Evolutionary conservation across 1,139 yeast genomes (phyloP).

Genomic region (Pichia sp.): DNA sequence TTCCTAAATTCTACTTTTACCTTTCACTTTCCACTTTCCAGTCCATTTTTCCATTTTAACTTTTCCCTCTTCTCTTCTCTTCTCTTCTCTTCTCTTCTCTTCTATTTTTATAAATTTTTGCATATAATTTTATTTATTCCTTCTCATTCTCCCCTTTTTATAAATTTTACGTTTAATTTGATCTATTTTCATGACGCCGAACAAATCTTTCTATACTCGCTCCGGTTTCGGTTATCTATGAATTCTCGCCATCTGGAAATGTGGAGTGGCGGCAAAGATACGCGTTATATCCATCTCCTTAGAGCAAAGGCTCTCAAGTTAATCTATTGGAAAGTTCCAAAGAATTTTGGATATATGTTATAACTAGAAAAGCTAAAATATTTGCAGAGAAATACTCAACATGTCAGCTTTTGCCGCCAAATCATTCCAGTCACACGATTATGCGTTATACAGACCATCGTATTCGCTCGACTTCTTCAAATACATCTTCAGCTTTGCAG

Average conservation of each 20-base stretch:
- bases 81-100: not conserved
- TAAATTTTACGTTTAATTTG: not conserved
- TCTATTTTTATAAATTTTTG: not conserved
- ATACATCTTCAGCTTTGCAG: slow-evolving; percentile 37
- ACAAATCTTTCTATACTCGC: not conserved
- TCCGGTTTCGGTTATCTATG: not conserved
- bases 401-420: slow-evolving; percentile 68
- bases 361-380: not conserved
- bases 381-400: not conserved
- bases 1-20: slow-evolving; percentile 1
- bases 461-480: slow-evolving; percentile 56
- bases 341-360: no score
- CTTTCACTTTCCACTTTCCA: not conserved
- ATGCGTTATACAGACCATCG: slow-evolving; percentile 60
- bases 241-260: not conserved
- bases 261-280: not conserved
- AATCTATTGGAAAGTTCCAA: no score
- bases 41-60: not conserved
- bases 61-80: not conserved
- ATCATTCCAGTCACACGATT: slow-evolving; percentile 54
- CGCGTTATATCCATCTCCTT: not conserved
- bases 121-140: slow-evolving; percentile 1
- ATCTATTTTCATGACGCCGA: not conserved
- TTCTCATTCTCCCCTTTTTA: not conserved
- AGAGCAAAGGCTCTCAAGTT: no score